These are phyloP conservation scores for Leccinum truebloodii DNA, from an alignment of 768 basidiomycete genomes.

Conservation along the genomic window DNA sequence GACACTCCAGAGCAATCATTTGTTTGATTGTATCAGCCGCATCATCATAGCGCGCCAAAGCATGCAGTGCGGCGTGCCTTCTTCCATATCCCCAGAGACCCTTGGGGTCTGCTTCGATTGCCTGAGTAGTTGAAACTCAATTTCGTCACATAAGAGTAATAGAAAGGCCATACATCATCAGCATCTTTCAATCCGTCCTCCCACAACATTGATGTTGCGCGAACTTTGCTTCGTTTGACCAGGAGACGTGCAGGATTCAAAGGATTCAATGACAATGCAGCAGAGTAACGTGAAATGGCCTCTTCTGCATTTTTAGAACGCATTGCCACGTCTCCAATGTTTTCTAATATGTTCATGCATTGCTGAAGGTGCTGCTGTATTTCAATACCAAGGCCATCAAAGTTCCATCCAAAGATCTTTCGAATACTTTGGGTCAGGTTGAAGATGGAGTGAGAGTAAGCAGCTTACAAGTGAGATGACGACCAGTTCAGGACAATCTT, in stretches of 20 bases:
- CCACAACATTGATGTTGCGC: neutral
- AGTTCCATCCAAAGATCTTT: constrained; percentile 15
- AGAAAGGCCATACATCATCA: no score
- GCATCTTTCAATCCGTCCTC: constrained; percentile 9
- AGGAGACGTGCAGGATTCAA: neutral
- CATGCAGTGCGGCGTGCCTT: constrained; percentile 2
- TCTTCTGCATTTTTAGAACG: neutral
- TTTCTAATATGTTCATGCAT: neutral
- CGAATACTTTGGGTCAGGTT: no score
- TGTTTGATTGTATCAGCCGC: neutral
- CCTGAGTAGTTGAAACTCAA: neutral
- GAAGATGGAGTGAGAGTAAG: no score
- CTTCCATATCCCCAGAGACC: neutral
- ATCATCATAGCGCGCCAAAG: neutral
- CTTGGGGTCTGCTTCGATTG: neutral
- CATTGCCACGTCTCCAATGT: neutral
- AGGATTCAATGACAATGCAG: neutral
- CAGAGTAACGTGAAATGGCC: neutral
- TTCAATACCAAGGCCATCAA: neutral
- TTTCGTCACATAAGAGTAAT: no score
- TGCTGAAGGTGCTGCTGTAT: neutral
- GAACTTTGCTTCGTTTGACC: constrained; percentile 8
- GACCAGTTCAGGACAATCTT: no score
- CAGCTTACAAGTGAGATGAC: no score
- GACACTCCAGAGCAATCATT: no score